Conservation (phyloP, 345 rosid species). For the Euphorbia lathyris region DNA sequence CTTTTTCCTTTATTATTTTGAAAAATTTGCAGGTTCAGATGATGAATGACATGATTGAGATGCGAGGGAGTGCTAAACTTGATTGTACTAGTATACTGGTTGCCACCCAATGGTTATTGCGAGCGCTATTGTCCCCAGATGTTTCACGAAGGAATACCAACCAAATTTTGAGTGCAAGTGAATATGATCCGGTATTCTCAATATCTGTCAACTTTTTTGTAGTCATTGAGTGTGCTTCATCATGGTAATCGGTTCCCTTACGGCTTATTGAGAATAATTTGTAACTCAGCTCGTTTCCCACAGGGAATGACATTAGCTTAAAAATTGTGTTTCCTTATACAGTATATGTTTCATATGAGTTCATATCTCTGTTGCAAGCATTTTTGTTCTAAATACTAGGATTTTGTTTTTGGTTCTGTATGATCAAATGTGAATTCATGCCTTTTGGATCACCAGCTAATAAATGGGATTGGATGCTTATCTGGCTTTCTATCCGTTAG, state of each 20-base stretch:
- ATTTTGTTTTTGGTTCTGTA: conserved; percentile 1
- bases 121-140: conserved; percentile 37
- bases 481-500: neutral
- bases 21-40: conserved; percentile 45
- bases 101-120: conserved; percentile 49
- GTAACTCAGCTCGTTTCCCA: neutral
- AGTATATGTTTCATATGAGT: neutral
- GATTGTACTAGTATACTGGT: conserved; percentile 59
- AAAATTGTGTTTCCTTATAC: neutral
- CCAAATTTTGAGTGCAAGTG: conserved; percentile 35
- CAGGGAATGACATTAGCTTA: too few species aligned
- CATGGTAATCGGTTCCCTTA: neutral
- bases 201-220: neutral
- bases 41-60: conserved; percentile 51
- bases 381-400: neutral
- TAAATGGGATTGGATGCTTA: neutral
- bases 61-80: conserved; percentile 49
- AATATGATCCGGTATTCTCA: conserved; percentile 51
- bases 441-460: neutral
- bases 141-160: conserved; percentile 24
- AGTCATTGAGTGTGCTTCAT: neutral
- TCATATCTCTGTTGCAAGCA: neutral
- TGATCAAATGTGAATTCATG: neutral
- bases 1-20: neutral
- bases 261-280: too few species aligned